phyloP scores from a whole-genome alignment of 2,329 filamentous ascomycete genomes.

The Diaporthe destruens region DNA sequence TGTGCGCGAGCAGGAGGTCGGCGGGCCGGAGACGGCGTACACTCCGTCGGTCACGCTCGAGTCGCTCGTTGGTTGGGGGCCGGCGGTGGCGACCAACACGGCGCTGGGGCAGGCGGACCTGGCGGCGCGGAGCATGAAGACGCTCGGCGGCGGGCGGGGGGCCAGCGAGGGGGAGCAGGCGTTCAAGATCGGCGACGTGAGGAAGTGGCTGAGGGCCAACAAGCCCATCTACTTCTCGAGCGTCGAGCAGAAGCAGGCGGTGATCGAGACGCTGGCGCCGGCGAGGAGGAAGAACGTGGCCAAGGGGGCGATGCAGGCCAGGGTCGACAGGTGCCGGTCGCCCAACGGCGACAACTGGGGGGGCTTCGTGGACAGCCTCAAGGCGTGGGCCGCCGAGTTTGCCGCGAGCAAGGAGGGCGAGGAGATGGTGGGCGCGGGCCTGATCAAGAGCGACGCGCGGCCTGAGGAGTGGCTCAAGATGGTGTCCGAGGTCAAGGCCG shows the following conservation, averaged over 20 bases:
- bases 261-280: conserved; percentile 44
- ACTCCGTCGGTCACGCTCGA: conserved; percentile 51
- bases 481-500: background rate
- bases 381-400: conserved; percentile 10
- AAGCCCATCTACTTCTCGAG: conserved; percentile 56
- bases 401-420: conserved; percentile 17
- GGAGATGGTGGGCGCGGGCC: background rate
- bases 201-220: conserved; percentile 45
- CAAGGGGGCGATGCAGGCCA: conserved; percentile 48
- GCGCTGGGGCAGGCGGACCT: conserved; percentile 50
- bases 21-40: conserved; percentile 49
- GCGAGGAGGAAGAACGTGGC: conserved; percentile 36
- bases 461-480: conserved; percentile 23
- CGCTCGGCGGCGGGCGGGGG: conserved; percentile 53
- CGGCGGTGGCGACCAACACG: conserved; percentile 52
- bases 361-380: conserved; percentile 30
- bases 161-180: conserved; percentile 48
- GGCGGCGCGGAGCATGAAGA: conserved; percentile 54
- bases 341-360: conserved; percentile 33
- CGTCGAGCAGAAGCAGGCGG: conserved; percentile 46
- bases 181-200: conserved; percentile 45
- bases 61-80: conserved; percentile 54
- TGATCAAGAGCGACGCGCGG: conserved; percentile 11
- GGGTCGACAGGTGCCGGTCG: conserved; percentile 48
- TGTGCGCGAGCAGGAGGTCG: conserved; percentile 44